Base-by-base conservation (phyloP, 1,284 basidiomycete species). In the Neonothopanus nambi region DNA sequence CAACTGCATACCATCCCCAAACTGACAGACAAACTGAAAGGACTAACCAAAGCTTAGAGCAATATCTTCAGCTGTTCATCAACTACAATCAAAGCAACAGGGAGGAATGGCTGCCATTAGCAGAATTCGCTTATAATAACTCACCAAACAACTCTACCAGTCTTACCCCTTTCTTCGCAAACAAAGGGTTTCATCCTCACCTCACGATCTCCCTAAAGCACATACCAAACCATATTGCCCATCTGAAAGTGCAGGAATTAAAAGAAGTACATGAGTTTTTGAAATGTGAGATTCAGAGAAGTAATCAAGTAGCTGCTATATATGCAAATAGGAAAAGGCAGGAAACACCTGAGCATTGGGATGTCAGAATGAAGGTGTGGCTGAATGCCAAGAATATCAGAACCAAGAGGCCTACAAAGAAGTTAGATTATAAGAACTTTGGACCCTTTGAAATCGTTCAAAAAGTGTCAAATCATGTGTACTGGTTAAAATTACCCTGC, bases 401-500 rank as follows among this genome's bases (percentile, higher is more conserved):
- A n/a, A 56, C 50, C 24, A 52, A 50, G n/a, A 35, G 37, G 38
- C 42, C 49, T 9, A 45, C 42, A 0, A 57, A 62, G 7, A 66
- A 28, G 38, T 33, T 62, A 3, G 52, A 53, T 17, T 47, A 57
- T 5, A 42, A 42, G 20, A 18, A n/a, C 11, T 42, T 20, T 12
- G 41, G 41, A 23, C 41, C 41, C 6, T 66, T 66, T 23, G 48
- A 48, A 1, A 57, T 66, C 4, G 20, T 65, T 0, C 41, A 48
- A 11, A 61, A 61, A 13, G 54, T 61, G 11, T 60, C 63, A 0
- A 23, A 38, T 1, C 41, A 50, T 3, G 53, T 58, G 0, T 66
- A 46, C 17, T 52, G 55, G 12, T 37, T 67, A 0, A 9, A 26
- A 1, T 42, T 67, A 0, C 61, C 60, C 0, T 0, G 1, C 0